A percentile compares a stretch with the other conserved stretches of the same genome.
Evolutionary conservation across 176 grass and related monocot genomes (phyloP).

Genomic region (Saccharum spontaneum): DNA sequence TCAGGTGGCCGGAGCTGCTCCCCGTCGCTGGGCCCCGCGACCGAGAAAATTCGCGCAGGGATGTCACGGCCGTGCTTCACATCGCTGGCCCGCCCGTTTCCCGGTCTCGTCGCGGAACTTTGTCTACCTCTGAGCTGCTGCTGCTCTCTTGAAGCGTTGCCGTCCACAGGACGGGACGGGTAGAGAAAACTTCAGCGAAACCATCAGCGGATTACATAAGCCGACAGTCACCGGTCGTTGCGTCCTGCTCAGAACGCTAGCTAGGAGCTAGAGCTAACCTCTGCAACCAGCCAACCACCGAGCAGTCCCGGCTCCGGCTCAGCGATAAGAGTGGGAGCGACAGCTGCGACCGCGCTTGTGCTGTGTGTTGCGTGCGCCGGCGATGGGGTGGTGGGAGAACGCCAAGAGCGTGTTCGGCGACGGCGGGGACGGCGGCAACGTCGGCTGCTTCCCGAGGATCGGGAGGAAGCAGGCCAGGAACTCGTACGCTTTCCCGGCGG

Average conservation of each 20-base stretch:
- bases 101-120: not conserved
- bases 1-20: not conserved
- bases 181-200: not conserved
- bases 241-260: not conserved
- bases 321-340: not conserved
- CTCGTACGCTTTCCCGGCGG: slow-evolving; percentile 12
- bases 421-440: slow-evolving; percentile 13
- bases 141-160: not conserved
- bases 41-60: not conserved
- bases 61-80: slow-evolving; percentile 4
- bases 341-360: not conserved
- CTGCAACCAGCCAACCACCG: not conserved
- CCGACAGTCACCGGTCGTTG: not conserved
- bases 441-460: slow-evolving; percentile 38
- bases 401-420: slow-evolving; percentile 24
- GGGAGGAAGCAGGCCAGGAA: slow-evolving; percentile 21
- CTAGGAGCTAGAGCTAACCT: not conserved
- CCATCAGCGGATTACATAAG: slow-evolving; percentile 16
- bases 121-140: not conserved
- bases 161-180: slow-evolving; percentile 26
- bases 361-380: not conserved
- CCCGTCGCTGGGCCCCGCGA: not conserved
- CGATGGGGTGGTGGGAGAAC: slow-evolving; percentile 41
- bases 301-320: not conserved
- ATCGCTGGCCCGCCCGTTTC: not conserved